These are phyloP conservation scores for Conticribra weissflogii DNA, from an alignment of 108 stramenopile species.

Conservation along the genomic window DNA sequence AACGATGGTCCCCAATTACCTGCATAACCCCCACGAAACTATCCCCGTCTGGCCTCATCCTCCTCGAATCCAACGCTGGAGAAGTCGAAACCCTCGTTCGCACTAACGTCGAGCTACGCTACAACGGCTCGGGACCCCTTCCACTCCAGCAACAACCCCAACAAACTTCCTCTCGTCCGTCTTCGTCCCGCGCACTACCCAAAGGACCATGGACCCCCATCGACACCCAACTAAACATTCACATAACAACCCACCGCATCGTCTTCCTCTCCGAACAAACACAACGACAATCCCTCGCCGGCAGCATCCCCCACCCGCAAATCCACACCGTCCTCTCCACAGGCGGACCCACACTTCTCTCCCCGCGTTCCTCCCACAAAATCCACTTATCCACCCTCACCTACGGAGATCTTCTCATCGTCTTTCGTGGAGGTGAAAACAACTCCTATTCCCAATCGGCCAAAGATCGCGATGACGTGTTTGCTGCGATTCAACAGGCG, in stretches of 20 bases:
- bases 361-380: constrained; percentile 52
- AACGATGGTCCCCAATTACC: constrained; percentile 73
- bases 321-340: constrained; percentile 41
- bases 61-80: constrained; percentile 60
- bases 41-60: constrained; percentile 73
- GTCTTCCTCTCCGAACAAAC: constrained; percentile 37
- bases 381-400: constrained; percentile 54
- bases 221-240: constrained; percentile 53
- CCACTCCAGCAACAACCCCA: too few species aligned
- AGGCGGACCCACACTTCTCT: constrained; percentile 56
- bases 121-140: constrained; percentile 33
- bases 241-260: constrained; percentile 41
- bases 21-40: constrained; percentile 65
- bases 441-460: constrained; percentile 32
- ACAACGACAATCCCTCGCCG: constrained; percentile 29
- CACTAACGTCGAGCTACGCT: constrained; percentile 65
- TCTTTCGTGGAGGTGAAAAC: constrained; percentile 48
- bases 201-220: constrained; percentile 61
- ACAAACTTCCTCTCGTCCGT: too few species aligned
- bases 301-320: constrained; percentile 56
- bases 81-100: constrained; percentile 73
- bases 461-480: constrained; percentile 69
- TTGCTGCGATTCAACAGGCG: constrained; percentile 52
- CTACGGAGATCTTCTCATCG: constrained; percentile 67
- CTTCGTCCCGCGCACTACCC: too few species aligned